Evolutionary conservation across 2,329 filamentous ascomycete species (phyloP).

Genomic region (Fusarium sp.): DNA sequence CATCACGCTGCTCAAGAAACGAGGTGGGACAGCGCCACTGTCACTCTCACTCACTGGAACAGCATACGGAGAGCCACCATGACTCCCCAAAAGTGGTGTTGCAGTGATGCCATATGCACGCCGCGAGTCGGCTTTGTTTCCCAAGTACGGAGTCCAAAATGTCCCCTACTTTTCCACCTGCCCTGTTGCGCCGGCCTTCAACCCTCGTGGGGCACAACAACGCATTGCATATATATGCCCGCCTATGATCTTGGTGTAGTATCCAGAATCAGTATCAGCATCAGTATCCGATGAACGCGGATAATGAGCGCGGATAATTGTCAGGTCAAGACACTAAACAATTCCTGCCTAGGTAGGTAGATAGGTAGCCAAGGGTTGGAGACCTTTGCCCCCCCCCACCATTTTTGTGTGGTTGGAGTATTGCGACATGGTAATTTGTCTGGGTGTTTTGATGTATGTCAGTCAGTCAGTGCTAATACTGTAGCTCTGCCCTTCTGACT

Average conservation of each 20-base stretch:
- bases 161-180: conserved; percentile 32
- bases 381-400: conserved; percentile 27
- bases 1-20: conserved; percentile 45
- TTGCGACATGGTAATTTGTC: conserved; percentile 21
- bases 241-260: conserved; percentile 32
- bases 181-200: conserved; percentile 21
- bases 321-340: conserved; percentile 22
- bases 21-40: conserved; percentile 41
- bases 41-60: conserved; percentile 17
- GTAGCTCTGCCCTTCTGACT: not conserved
- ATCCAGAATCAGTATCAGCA: conserved; percentile 9
- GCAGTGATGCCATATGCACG: conserved; percentile 46
- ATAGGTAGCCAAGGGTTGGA: conserved; percentile 15
- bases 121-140: conserved; percentile 30
- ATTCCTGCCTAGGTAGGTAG: not conserved
- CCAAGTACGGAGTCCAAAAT: conserved; percentile 4
- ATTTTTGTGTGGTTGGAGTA: conserved; percentile 3
- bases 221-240: conserved; percentile 32
- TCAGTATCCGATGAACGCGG: conserved; percentile 31
- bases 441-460: not conserved
- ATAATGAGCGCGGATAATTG: conserved; percentile 32
- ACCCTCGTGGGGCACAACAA: conserved; percentile 23
- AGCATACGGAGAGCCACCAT: conserved; percentile 27
- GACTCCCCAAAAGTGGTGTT: conserved; percentile 38
- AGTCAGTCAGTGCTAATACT: not conserved